phyloP scores from a whole-genome alignment of 192 early-diverging fungal species.

The Coemansia interrupta region DNA sequence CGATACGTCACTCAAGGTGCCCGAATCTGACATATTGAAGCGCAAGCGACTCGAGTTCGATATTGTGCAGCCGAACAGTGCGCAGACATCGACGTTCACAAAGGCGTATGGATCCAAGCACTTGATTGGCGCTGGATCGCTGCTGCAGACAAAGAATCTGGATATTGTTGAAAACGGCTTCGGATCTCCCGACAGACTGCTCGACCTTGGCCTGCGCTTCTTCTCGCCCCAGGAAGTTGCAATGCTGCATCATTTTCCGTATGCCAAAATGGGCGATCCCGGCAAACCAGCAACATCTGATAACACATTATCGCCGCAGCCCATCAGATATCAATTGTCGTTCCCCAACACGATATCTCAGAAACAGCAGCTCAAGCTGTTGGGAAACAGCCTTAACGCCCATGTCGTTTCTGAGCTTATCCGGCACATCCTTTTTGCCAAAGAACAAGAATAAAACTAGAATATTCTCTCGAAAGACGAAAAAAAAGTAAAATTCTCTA shows the following conservation, averaged over 20 bases:
- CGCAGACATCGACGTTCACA: conserved; percentile 55
- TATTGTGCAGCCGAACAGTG: conserved; percentile 26
- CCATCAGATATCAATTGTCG: conserved; percentile 12
- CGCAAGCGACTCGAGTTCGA: conserved; percentile 34
- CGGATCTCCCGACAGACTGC: conserved; percentile 59
- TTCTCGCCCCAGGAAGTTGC: conserved; percentile 80
- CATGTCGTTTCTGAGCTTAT: conserved; percentile 42
- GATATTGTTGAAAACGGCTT: conserved; percentile 66
- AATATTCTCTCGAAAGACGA: background rate
- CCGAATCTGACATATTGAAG: conserved; percentile 28
- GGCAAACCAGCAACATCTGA: conserved; percentile 3
- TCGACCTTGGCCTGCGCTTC: conserved; percentile 72
- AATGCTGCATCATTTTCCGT: conserved; percentile 76
- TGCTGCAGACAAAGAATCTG: conserved; percentile 70
- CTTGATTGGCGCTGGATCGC: conserved; percentile 71
- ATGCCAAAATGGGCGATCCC: conserved; percentile 1
- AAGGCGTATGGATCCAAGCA: conserved; percentile 82
- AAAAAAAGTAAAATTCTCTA: background rate
- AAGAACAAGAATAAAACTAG: conserved; percentile 6
- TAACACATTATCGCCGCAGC: conserved; percentile 1
- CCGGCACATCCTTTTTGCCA: conserved; percentile 23
- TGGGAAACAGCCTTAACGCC: conserved; percentile 47
- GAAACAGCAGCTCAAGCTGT: conserved; percentile 35
- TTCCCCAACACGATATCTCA: conserved; percentile 29
- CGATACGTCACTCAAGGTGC: conserved; percentile 14